Percentiles rank a stretch among this genome's conserved stretches.
Evolutionary conservation across 768 basidiomycete species (phyloP).

Genomic region (Tubosaeta sp.): DNA sequence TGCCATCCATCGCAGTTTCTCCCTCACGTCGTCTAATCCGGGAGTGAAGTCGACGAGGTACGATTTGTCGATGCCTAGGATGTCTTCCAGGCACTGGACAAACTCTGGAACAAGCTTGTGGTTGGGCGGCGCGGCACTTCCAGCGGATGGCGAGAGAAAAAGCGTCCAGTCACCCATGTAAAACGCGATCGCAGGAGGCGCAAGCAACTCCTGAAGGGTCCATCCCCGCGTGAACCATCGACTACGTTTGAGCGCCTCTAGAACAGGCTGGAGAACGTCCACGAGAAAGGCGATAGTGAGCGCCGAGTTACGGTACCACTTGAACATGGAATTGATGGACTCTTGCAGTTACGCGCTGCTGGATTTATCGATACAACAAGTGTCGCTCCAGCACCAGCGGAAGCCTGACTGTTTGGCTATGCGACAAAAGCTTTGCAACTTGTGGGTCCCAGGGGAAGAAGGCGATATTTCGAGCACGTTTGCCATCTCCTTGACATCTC

Average conservation of each 20-base stretch:
- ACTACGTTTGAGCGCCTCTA: conserved; percentile 15
- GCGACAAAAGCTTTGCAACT: conserved; percentile 22
- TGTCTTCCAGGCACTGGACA: conserved; percentile 12
- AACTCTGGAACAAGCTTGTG: conserved; percentile 23
- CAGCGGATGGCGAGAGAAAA: conserved; percentile 3
- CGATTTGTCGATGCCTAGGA: conserved; percentile 15
- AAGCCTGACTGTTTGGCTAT: conserved; percentile 16
- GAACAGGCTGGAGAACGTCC: conserved; percentile 15
- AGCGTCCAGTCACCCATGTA: conserved; percentile 26
- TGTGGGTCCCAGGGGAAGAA: conserved; percentile 13
- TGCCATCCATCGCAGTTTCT: conserved; percentile 28
- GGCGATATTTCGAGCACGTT: conserved; percentile 19
- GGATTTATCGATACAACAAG: conserved; percentile 28
- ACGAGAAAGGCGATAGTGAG: conserved; percentile 29
- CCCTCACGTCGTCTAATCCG: conserved; percentile 23
- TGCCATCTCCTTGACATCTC: conserved; percentile 7
- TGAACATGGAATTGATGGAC: conserved; percentile 32
- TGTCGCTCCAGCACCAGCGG: conserved; percentile 29
- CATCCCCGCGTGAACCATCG: conserved; percentile 25
- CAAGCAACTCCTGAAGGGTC: conserved; percentile 31
- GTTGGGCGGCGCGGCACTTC: conserved; percentile 6
- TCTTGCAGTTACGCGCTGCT: conserved; percentile 31
- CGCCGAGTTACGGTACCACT: conserved; percentile 28
- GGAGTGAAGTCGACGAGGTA: conserved; percentile 22
- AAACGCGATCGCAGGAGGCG: conserved; percentile 20